phyloP scores from a whole-genome alignment of 2,329 filamentous ascomycete species.

The Colletotrichum echinochloae region DNA sequence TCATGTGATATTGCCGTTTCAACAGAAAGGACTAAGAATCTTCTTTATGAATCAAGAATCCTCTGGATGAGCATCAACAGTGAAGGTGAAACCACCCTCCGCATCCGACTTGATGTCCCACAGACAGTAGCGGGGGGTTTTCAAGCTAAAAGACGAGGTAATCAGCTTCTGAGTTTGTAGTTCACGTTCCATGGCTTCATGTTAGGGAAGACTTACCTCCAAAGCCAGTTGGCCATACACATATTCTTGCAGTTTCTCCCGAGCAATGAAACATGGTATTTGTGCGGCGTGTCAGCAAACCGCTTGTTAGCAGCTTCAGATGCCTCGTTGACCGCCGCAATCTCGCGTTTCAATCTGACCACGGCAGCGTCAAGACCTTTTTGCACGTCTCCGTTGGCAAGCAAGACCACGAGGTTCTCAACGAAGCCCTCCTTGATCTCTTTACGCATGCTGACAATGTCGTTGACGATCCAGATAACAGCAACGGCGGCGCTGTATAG shows the following conservation, averaged over 20 bases:
- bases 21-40: no score
- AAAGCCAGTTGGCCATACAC: constrained; percentile 32
- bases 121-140: no score
- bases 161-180: no score
- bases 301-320: background rate
- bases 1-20: no score
- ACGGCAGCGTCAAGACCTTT: constrained; percentile 14
- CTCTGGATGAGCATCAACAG: no score
- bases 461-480: constrained; percentile 27
- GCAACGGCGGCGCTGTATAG: constrained; percentile 25
- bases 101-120: no score
- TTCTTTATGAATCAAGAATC: no score
- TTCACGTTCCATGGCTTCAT: no score
- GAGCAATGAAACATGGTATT: constrained; percentile 5
- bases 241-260: constrained; percentile 34
- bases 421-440: constrained; percentile 32
- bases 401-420: constrained; percentile 30
- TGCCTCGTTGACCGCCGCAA: constrained; percentile 11
- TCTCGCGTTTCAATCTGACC: constrained; percentile 4
- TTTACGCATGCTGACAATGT: constrained; percentile 24
- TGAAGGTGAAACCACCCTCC: no score
- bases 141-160: no score
- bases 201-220: constrained; percentile 21
- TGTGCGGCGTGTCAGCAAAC: constrained; percentile 5
- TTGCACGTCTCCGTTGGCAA: constrained; percentile 9